Evolutionary conservation across 2,329 filamentous ascomycete genomes (phyloP).

Genomic region (Cercospora brassicicola): DNA sequence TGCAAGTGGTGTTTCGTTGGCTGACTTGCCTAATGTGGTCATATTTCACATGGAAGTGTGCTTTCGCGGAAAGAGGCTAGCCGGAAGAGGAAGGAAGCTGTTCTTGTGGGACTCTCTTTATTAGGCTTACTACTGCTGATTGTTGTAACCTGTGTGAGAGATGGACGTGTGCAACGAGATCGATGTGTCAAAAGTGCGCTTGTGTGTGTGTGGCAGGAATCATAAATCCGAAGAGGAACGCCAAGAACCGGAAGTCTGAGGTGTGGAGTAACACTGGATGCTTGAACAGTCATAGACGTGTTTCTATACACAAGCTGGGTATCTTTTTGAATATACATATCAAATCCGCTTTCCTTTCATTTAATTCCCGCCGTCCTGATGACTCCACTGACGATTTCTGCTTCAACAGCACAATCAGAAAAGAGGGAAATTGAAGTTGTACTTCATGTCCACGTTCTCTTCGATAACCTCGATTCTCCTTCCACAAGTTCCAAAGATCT

Average conservation of each 20-base stretch:
- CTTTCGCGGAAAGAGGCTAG: background rate
- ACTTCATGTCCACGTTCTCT: slow-evolving; percentile 24
- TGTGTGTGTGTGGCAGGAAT: background rate
- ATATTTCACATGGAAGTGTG: slow-evolving; percentile 1
- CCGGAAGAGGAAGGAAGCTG: background rate
- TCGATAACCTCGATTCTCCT: slow-evolving; percentile 39
- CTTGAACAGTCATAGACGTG: background rate
- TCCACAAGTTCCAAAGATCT: slow-evolving; percentile 37
- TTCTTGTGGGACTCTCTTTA: background rate
- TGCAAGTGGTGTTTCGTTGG: background rate
- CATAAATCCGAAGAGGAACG: background rate
- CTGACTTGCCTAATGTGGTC: slow-evolving; percentile 2
- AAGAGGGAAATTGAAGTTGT: slow-evolving; percentile 19
- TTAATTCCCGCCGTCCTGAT: background rate
- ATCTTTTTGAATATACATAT: background rate
- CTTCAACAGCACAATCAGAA: slow-evolving; percentile 3
- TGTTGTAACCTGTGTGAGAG: no score
- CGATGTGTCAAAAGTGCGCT: background rate
- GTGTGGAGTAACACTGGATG: background rate
- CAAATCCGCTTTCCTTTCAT: background rate
- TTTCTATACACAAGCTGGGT: background rate
- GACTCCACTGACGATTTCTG: background rate
- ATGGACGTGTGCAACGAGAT: no score
- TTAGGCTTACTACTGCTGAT: background rate
- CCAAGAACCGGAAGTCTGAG: background rate